Conservation (phyloP, 768 basidiomycete genomes). For the Podaxis sp. region DNA sequence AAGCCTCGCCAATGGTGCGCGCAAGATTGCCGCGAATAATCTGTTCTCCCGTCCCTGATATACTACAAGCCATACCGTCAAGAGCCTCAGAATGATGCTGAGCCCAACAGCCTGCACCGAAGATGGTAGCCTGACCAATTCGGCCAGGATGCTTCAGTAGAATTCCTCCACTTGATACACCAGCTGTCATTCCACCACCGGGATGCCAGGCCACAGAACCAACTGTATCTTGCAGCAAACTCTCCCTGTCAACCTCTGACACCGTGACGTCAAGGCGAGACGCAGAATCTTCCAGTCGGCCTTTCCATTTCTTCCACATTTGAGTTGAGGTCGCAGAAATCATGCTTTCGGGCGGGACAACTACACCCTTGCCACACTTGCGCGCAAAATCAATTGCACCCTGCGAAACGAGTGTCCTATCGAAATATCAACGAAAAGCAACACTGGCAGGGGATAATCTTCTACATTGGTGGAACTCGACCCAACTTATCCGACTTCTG, state of each 20-base stretch:
- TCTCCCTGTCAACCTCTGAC: constrained; percentile 22
- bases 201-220: constrained; percentile 66
- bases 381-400: constrained; percentile 62
- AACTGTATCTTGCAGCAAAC: constrained; percentile 70
- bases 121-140: constrained; percentile 76
- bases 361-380: constrained; percentile 21
- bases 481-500: constrained; percentile 48
- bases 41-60: constrained; percentile 78
- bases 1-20: constrained; percentile 43
- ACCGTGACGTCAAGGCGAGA: neutral
- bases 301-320: constrained; percentile 65
- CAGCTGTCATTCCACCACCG: constrained; percentile 53
- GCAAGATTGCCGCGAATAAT: constrained; percentile 61
- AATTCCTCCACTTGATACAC: constrained; percentile 82
- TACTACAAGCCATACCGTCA: constrained; percentile 60
- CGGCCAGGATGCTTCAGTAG: constrained; percentile 73
- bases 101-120: constrained; percentile 80
- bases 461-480: constrained; percentile 70
- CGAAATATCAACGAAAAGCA: neutral
- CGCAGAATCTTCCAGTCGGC: constrained; percentile 29
- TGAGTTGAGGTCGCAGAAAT: constrained; percentile 44
- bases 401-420: constrained; percentile 56
- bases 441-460: neutral
- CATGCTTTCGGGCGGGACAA: constrained; percentile 43
- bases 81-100: constrained; percentile 26